phyloP scores from a whole-genome alignment of 106 monocot species.

The Posidonia australis region DNA sequence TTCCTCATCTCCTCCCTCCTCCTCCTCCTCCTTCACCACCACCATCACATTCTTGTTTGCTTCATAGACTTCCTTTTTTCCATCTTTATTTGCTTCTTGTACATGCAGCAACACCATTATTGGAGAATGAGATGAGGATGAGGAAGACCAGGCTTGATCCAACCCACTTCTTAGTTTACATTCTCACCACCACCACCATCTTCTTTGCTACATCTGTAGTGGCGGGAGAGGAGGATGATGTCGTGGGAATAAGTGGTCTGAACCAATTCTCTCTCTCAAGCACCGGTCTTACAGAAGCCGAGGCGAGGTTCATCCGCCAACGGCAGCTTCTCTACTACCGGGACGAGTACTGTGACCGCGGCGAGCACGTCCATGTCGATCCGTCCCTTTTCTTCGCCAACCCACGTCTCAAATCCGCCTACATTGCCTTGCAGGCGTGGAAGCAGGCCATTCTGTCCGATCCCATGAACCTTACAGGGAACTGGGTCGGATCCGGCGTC shows the following conservation, averaged over 20 bases:
- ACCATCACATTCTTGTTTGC: neutral
- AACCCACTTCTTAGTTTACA: neutral
- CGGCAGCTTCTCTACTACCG: conserved; percentile 22
- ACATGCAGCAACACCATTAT: neutral
- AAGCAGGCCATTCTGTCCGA: conserved; percentile 37
- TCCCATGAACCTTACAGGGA: conserved; percentile 21
- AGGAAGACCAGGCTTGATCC: conserved; percentile 3
- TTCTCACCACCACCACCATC: neutral
- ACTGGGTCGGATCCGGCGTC: conserved; percentile 31
- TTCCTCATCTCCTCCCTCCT: neutral
- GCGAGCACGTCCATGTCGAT: conserved; percentile 12
- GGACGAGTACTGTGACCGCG: conserved; percentile 18
- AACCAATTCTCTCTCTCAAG: neutral
- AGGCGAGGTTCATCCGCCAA: conserved; percentile 23
- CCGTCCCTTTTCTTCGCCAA: conserved; percentile 20
- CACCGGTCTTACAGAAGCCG: conserved; percentile 15
- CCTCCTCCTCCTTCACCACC: neutral
- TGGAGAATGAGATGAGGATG: conserved; percentile 18
- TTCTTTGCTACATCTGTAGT: neutral
- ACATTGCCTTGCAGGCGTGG: conserved; percentile 39
- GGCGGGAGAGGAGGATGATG: neutral
- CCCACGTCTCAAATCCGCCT: conserved; percentile 27
- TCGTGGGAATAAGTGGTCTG: neutral
- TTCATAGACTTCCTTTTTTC: no score
- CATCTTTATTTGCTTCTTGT: no score